These are phyloP conservation scores for Phaeoacremonium minimum DNA, from an alignment of 2,329 filamentous ascomycete genomes.

Conservation along the genomic window DNA sequence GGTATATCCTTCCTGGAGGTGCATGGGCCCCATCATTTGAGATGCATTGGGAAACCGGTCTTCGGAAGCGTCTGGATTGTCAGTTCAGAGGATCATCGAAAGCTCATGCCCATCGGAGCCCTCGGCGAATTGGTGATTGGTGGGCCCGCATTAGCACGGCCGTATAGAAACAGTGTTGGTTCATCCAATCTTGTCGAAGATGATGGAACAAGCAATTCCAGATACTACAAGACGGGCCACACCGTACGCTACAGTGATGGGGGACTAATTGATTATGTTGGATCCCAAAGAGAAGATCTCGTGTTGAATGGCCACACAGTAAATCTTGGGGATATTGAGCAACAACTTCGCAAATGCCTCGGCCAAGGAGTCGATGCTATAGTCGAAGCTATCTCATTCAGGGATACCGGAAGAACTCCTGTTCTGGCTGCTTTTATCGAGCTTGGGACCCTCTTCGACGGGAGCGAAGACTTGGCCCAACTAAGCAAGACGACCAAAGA, in stretches of 20 bases:
- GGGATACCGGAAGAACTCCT: constrained; percentile 28
- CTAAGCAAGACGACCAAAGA: constrained; percentile 35
- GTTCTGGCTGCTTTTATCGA: constrained; percentile 46
- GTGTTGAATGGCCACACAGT: constrained; percentile 32
- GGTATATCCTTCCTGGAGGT: constrained; percentile 45
- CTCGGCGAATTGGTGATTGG: constrained; percentile 43
- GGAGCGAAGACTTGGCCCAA: constrained; percentile 29
- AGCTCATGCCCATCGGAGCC: constrained; percentile 47
- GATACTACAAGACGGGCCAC: constrained; percentile 47
- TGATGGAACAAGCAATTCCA: constrained; percentile 20
- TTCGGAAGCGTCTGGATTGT: constrained; percentile 48
- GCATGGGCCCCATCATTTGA: constrained; percentile 26
- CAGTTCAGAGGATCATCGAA: constrained; percentile 44
- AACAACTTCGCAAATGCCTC: constrained; percentile 39
- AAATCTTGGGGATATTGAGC: constrained; percentile 39
- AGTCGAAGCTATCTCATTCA: constrained; percentile 42
- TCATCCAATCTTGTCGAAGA: too few relatives aligned
- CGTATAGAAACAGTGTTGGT: too few relatives aligned
- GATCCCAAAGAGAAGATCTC: constrained; percentile 34
- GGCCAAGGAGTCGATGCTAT: constrained; percentile 42
- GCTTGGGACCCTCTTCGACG: constrained; percentile 34
- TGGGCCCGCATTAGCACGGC: constrained; percentile 42
- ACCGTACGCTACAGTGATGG: constrained; percentile 42
- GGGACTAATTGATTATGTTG: constrained; percentile 44
- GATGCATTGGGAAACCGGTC: constrained; percentile 41